These are phyloP conservation scores for Myxozyma sirexii DNA, from an alignment of 805 yeast species.

Conservation along the genomic window DNA sequence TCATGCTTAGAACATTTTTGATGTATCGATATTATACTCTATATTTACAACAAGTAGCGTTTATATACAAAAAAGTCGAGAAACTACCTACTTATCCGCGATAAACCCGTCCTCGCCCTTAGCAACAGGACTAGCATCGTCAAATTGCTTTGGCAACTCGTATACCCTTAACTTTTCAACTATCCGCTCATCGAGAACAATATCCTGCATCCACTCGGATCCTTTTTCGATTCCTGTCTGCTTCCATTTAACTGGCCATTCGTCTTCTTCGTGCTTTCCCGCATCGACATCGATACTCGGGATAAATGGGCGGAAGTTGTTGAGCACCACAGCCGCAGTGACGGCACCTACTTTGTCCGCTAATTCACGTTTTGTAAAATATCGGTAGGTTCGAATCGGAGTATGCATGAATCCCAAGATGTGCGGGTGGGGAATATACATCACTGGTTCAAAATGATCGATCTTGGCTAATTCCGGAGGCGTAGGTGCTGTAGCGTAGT, in stretches of 20 bases:
- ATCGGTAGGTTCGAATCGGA: conserved; percentile 76
- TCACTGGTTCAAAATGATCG: conserved; percentile 56
- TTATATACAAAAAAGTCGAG: neutral
- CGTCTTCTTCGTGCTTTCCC: conserved; percentile 67
- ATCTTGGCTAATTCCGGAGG: conserved; percentile 54
- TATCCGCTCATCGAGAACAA: conserved; percentile 71
- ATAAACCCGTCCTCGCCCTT: neutral
- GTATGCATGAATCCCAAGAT: conserved; percentile 75
- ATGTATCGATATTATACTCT: neutral
- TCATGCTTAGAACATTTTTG: no score
- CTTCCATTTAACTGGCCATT: conserved; percentile 89
- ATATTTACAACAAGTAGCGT: neutral
- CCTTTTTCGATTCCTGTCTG: conserved; percentile 67
- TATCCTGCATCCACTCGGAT: conserved; percentile 87
- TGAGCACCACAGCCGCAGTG: conserved; percentile 57
- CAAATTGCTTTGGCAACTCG: conserved; percentile 26
- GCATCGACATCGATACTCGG: conserved; percentile 47
- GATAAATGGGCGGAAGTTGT: conserved; percentile 57
- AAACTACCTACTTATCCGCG: neutral
- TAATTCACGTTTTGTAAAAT: conserved; percentile 69
- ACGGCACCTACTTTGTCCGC: conserved; percentile 65
- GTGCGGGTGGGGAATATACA: conserved; percentile 75
- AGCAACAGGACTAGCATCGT: neutral
- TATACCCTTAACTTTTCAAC: conserved; percentile 49
- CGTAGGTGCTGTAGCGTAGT: conserved; percentile 56